phyloP scores from a whole-genome alignment of 305 asterid genomes.

The Striga hermonthica region DNA sequence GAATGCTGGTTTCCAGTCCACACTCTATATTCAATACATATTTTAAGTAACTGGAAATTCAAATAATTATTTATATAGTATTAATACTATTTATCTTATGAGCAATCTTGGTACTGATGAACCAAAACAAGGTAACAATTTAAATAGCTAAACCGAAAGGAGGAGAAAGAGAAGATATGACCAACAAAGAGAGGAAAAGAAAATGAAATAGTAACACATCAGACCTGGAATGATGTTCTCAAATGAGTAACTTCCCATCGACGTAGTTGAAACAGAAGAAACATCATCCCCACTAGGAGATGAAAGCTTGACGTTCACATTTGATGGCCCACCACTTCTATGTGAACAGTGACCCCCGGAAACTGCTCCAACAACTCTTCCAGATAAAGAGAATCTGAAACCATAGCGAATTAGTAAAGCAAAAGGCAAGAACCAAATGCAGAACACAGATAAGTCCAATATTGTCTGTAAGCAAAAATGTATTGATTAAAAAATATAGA shows the following conservation, averaged over 20 bases:
- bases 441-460: conserved; percentile 26
- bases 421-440: conserved; percentile 29
- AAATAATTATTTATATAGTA: conserved; percentile 9
- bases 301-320: conserved; percentile 72
- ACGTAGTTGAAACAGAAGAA: conserved; percentile 65
- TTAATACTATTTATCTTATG: conserved; percentile 1
- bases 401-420: conserved; percentile 33
- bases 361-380: conserved; percentile 80
- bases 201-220: conserved; percentile 27
- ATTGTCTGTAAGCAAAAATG: neutral
- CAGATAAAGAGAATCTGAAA: conserved; percentile 72
- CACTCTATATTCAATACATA: neutral
- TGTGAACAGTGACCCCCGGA: conserved; percentile 70
- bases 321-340: conserved; percentile 76
- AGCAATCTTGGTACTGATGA: conserved; percentile 6
- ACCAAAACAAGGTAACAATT: conserved; percentile 3
- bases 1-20: conserved; percentile 11
- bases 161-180: conserved; percentile 1
- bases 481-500: neutral
- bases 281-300: conserved; percentile 65
- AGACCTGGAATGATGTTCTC: conserved; percentile 76
- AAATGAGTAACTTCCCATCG: conserved; percentile 76
- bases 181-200: neutral
- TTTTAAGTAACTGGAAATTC: conserved; percentile 9
- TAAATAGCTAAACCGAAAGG: conserved; percentile 5